Evolutionary conservation across 2,329 filamentous ascomycete genomes (phyloP), one percentile per base, ranked within the genome.

Genomic region (Trichoderma asperellum): DNA sequence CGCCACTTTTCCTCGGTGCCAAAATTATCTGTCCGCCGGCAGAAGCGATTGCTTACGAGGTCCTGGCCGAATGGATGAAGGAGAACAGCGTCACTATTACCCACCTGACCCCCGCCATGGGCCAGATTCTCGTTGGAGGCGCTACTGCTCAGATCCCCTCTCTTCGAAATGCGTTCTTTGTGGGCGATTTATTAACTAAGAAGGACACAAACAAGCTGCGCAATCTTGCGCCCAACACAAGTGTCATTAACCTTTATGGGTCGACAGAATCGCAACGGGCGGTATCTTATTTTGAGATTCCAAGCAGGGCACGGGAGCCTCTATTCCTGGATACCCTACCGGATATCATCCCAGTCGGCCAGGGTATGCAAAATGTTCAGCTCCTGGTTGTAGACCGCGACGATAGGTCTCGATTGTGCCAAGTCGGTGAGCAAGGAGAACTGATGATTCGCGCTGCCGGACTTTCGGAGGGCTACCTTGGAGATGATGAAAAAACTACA

Each of bases 91-190:
- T 92, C 2, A 97, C 91, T 16, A 91, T 94, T 21, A 93, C 91
- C 14, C 96, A 98, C 79, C 82, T 98, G 49, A 99, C 96, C 1
- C 96, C 96, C 11, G 96, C 96, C 69, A 97, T 98, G 94, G 94
- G 94, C 68, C 93, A 97, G 75, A 96, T 98, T 71, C 83, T 98
- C 90, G 95, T n/a, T 94, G 94, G 55, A 93, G 92, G 73, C 92
- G 93, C 29, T 90, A 83, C 3, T 0, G 89, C 92, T 0, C 80
- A 92, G 73, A 96, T 97, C 75, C 91, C 93, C 1, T 84, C 86
- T 14, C 84, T 98, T n/a, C 85, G 91, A 69, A 85, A 89, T 69
- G 93, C 90, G n/a, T 95, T 98, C 84, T 98, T 95, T 72, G 95
- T 98, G 1, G 96, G 96, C 40, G 95, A 98, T 76, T 84, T 97